These are phyloP conservation scores for Clarireedia hainanense DNA, from an alignment of 2,329 filamentous ascomycete genomes.

Conservation along the genomic window DNA sequence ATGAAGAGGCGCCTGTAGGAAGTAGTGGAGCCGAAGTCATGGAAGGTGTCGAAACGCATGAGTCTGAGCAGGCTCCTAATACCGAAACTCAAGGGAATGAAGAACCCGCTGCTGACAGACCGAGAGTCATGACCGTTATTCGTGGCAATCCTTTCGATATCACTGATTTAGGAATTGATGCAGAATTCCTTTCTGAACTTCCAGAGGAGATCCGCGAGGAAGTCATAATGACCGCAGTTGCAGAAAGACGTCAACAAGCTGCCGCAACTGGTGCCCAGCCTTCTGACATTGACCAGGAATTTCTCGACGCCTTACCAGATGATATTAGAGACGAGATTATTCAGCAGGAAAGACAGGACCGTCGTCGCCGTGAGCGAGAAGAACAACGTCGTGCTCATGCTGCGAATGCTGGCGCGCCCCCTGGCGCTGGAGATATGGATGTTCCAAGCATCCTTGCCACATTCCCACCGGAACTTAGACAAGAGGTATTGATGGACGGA, in stretches of 20 bases:
- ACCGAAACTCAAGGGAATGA: constrained; percentile 20
- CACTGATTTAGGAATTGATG: constrained; percentile 87
- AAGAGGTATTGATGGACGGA: constrained; percentile 84
- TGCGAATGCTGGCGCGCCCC: constrained; percentile 41
- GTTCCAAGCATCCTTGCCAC: constrained; percentile 87
- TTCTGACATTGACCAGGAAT: constrained; percentile 83
- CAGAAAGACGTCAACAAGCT: constrained; percentile 72
- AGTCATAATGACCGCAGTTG: constrained; percentile 85
- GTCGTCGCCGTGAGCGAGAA: constrained; percentile 79
- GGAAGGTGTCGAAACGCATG: constrained; percentile 64
- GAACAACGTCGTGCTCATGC: constrained; percentile 63
- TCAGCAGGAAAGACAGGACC: constrained; percentile 82
- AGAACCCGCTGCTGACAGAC: constrained; percentile 40
- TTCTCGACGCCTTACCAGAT: constrained; percentile 83
- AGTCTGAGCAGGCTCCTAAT: constrained; percentile 19
- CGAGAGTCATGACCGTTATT: constrained; percentile 73
- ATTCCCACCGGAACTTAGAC: constrained; percentile 73
- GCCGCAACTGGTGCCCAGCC: constrained; percentile 63
- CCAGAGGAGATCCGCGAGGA: constrained; percentile 95
- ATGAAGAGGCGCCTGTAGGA: constrained; percentile 29
- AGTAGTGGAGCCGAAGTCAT: constrained; percentile 38
- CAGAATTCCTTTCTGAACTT: constrained; percentile 92
- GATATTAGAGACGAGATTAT: constrained; percentile 87
- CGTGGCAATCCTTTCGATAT: constrained; percentile 85
- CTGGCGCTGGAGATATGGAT: constrained; percentile 63